These are phyloP conservation scores for Starmerella bacillaris DNA, from an alignment of 805 yeast species.

Conservation along the genomic window DNA sequence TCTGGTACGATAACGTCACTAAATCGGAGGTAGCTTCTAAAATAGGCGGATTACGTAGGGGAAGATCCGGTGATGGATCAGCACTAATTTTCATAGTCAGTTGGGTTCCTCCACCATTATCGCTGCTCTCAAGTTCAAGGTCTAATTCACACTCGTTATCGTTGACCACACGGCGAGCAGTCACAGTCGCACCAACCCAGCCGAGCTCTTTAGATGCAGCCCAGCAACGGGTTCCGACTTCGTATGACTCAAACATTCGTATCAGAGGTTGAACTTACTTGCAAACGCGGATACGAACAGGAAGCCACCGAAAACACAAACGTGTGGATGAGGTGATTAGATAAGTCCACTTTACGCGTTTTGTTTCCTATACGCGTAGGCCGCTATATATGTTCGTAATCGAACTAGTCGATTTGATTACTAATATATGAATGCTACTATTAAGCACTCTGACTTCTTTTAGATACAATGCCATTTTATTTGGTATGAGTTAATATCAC, in stretches of 20 bases:
- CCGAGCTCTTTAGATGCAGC: slow-evolving; percentile 55
- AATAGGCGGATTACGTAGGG: slow-evolving; percentile 70
- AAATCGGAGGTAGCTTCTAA: slow-evolving; percentile 88
- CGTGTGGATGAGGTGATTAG: too few species aligned
- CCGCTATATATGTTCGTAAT: too few species aligned
- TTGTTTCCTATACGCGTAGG: too few species aligned
- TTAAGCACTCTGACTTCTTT: too few species aligned
- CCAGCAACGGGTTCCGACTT: slow-evolving; percentile 40
- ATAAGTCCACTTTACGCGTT: too few species aligned
- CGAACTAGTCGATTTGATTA: too few species aligned
- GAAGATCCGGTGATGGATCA: slow-evolving; percentile 45
- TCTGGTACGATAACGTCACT: slow-evolving; percentile 76
- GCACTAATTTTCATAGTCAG: slow-evolving; percentile 22
- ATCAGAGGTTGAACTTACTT: too few species aligned
- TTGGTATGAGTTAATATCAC: too few species aligned
- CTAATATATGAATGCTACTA: too few species aligned
- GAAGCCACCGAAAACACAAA: too few species aligned
- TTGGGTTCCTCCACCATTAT: slow-evolving; percentile 6
- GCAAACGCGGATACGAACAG: too few species aligned
- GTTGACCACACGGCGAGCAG: slow-evolving; percentile 31
- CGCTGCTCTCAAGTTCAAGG: slow-evolving; percentile 31
- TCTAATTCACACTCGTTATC: slow-evolving; percentile 31
- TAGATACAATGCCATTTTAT: too few species aligned
- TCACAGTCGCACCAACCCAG: slow-evolving; percentile 45
- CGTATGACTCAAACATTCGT: slow-evolving; percentile 18